A percentile compares a stretch with the other conserved stretches of the same genome.
Evolutionary conservation across 2,329 filamentous ascomycete genomes (phyloP).

Genomic region (Sclerotinia subarctica): DNA sequence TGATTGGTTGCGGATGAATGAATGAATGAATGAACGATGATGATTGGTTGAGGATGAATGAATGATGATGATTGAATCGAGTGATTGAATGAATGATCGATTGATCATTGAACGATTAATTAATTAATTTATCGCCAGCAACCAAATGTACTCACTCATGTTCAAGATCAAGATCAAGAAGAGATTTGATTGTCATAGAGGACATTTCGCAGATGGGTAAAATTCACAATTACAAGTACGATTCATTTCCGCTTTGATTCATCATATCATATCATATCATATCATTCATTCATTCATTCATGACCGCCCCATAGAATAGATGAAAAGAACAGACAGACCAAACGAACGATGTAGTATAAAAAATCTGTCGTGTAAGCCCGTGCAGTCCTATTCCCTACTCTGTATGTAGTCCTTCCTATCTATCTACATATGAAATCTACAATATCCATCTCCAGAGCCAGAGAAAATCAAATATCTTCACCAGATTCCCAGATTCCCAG

Average conservation of each 20-base stretch:
- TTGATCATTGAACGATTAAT: not conserved
- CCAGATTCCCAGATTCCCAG: not conserved
- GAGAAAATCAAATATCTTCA: not conserved
- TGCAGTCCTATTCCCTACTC: not conserved
- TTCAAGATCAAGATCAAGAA: not conserved
- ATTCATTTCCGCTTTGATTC: slow-evolving; percentile 2
- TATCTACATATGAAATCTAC: not conserved
- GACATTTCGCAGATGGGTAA: too few relatives aligned
- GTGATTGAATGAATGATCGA: too few relatives aligned
- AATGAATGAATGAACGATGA: too few relatives aligned
- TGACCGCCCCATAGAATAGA: not conserved
- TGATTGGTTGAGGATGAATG: too few relatives aligned
- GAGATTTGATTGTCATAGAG: not conserved
- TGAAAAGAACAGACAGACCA: not conserved
- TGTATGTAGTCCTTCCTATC: too few relatives aligned
- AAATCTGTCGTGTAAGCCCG: not conserved
- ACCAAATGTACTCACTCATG: too few relatives aligned
- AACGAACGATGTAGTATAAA: not conserved
- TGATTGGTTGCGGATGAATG: too few relatives aligned
- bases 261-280: too few relatives aligned
- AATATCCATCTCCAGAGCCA: too few relatives aligned
- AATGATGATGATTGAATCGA: too few relatives aligned
- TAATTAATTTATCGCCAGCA: not conserved
- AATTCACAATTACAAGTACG: too few relatives aligned
- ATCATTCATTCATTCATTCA: not conserved